These are phyloP conservation scores for Fagus sylvatica DNA, from an alignment of 306 rosid species.

Conservation along the genomic window DNA sequence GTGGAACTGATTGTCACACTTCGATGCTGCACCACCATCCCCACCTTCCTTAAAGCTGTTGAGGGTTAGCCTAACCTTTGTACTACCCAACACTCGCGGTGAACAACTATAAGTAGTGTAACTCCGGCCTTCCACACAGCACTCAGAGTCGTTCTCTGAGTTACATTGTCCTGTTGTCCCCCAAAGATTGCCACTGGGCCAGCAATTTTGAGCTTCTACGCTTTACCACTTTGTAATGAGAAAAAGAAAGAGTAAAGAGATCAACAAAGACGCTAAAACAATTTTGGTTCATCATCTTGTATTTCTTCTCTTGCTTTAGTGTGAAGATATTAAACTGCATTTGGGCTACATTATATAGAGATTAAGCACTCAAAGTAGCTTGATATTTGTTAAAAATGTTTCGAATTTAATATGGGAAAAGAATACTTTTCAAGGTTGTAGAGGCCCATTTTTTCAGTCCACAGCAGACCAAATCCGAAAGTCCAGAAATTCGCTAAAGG, in stretches of 20 bases:
- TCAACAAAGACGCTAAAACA: too few relatives aligned
- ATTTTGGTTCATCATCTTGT: too few relatives aligned
- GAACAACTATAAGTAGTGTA: conserved; percentile 36
- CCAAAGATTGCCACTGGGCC: background rate
- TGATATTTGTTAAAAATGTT: too few relatives aligned
- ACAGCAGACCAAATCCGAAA: too few relatives aligned
- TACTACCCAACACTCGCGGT: conserved; percentile 18
- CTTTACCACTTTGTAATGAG: too few relatives aligned
- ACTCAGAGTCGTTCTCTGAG: background rate
- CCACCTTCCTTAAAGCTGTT: conserved; percentile 40
- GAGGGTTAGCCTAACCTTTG: conserved; percentile 42
- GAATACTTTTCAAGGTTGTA: too few relatives aligned
- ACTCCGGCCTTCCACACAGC: conserved; percentile 4
- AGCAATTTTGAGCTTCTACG: conserved; percentile 2
- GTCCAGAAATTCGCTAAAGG: too few relatives aligned
- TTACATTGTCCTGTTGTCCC: background rate
- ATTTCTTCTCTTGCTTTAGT: background rate
- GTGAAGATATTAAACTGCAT: background rate
- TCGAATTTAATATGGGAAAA: too few relatives aligned
- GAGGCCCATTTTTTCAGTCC: too few relatives aligned
- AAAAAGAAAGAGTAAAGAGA: background rate
- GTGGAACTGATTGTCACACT: conserved; percentile 22
- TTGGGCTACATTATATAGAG: too few relatives aligned
- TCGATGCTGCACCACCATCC: conserved; percentile 36
- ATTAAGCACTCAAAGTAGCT: too few relatives aligned